These are phyloP conservation scores for Phytophthora sp. DNA, from an alignment of 352 stramenopile genomes.

Conservation along the genomic window DNA sequence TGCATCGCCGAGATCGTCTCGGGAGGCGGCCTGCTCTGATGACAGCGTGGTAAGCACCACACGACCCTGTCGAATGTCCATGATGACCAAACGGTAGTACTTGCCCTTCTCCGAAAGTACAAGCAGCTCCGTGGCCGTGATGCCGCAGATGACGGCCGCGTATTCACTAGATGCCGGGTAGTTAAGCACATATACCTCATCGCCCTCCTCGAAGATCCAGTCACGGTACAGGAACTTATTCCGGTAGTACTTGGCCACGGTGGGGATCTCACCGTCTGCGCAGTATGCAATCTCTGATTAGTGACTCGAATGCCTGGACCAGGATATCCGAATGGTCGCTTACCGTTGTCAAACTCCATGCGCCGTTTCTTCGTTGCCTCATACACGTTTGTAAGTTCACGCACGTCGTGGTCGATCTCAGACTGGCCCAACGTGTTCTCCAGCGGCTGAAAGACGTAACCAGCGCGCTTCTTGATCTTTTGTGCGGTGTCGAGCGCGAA, in stretches of 20 bases:
- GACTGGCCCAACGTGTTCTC: slow-evolving; percentile 76
- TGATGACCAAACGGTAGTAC: slow-evolving; percentile 75
- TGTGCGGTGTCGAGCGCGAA: slow-evolving; percentile 58
- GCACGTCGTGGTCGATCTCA: slow-evolving; percentile 75
- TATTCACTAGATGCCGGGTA: slow-evolving; percentile 62
- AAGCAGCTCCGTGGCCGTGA: slow-evolving; percentile 76
- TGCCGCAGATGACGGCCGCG: slow-evolving; percentile 68
- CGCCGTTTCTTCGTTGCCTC: slow-evolving; percentile 72
- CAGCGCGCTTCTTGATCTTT: slow-evolving; percentile 75
- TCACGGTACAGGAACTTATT: slow-evolving; percentile 82
- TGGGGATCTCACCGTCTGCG: slow-evolving; percentile 43
- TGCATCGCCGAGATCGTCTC: slow-evolving; percentile 51
- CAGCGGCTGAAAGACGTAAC: slow-evolving; percentile 71
- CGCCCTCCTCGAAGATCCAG: slow-evolving; percentile 78
- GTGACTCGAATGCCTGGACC: slow-evolving; percentile 8
- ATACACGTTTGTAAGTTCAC: slow-evolving; percentile 57
- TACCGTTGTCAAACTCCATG: slow-evolving; percentile 53
- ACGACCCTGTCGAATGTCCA: slow-evolving; percentile 72
- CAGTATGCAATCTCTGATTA: slow-evolving; percentile 20
- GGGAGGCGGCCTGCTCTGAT: slow-evolving; percentile 50
- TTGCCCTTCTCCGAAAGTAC: slow-evolving; percentile 85
- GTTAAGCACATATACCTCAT: slow-evolving; percentile 80
- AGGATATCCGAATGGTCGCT: slow-evolving; percentile 4
- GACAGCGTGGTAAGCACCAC: slow-evolving; percentile 64
- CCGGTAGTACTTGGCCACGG: slow-evolving; percentile 70